Conservation (phyloP, 805 yeast species). For the Myxozyma neglecta region DNA sequence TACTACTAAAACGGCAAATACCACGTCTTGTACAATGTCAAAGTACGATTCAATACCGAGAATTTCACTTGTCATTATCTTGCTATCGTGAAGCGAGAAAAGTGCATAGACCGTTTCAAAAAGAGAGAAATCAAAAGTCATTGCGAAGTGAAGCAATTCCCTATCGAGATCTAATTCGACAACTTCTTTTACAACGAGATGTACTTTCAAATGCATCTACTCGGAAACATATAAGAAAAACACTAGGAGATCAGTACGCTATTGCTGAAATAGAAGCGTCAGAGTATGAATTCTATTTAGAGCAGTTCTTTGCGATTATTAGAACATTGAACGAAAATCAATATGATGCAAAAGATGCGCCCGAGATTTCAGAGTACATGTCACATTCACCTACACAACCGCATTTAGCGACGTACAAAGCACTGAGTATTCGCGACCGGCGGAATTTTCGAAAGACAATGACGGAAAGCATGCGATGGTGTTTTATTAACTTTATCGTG, state of each 20-base stretch:
- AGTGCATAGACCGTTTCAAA: no score
- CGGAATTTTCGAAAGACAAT: background rate
- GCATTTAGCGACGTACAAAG: conserved; percentile 14
- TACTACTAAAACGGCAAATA: no score
- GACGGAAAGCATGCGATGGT: background rate
- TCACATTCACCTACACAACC: conserved; percentile 17
- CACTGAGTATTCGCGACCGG: background rate
- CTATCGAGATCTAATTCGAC: no score
- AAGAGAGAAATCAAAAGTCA: no score
- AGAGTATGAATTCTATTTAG: background rate
- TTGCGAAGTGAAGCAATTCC: no score
- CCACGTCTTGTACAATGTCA: no score
- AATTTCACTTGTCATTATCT: no score
- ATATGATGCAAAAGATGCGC: conserved; percentile 7
- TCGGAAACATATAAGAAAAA: background rate
- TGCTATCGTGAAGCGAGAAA: no score
- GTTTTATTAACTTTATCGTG: conserved; percentile 1
- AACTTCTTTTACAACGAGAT: background rate
- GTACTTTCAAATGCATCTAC: background rate
- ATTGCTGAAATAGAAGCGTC: background rate
- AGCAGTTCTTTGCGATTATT: conserved; percentile 1
- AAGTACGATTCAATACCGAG: no score
- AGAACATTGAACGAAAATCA: conserved; percentile 15
- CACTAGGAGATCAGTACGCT: background rate
- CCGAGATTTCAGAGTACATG: conserved; percentile 14